Evolutionary conservation across 495 filamentous ascomycete species (phyloP).

Genomic region (Hypoxylon lienhwacheense): DNA sequence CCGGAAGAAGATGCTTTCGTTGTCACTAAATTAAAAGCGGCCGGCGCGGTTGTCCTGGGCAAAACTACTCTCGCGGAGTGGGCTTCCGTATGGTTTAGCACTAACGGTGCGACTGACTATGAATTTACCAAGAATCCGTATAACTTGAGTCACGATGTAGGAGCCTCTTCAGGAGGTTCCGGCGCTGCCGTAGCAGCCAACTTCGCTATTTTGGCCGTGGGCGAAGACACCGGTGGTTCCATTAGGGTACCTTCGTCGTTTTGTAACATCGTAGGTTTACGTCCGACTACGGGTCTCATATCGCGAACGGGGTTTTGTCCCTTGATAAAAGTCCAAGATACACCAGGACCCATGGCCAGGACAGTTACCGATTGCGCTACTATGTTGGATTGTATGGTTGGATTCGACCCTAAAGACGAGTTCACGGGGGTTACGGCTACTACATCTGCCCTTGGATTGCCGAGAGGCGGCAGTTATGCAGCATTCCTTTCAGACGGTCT

Average conservation of each 20-base stretch:
- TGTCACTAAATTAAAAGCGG: conserved; percentile 49
- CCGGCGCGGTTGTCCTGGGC: conserved; percentile 50
- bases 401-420: conserved; percentile 38
- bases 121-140: conserved; percentile 30
- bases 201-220: conserved; percentile 35
- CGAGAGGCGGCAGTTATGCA: conserved; percentile 37
- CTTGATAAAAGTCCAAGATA: conserved; percentile 40
- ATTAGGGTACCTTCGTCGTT: conserved; percentile 23
- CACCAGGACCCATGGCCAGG: conserved; percentile 41
- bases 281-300: conserved; percentile 32
- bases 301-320: conserved; percentile 40
- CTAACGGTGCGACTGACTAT: conserved; percentile 25
- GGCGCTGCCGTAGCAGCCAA: conserved; percentile 40
- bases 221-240: conserved; percentile 35
- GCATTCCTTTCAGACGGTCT: conserved; percentile 18
- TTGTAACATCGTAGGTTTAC: conserved; percentile 34
- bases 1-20: conserved; percentile 38
- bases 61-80: conserved; percentile 33
- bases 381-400: conserved; percentile 41
- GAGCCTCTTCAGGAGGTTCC: conserved; percentile 33
- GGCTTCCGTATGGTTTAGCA: conserved; percentile 21
- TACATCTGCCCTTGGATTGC: conserved; percentile 21
- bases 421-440: conserved; percentile 34
- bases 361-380: conserved; percentile 44
- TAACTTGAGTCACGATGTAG: conserved; percentile 20